Evolutionary conservation across 345 rosid genomes (phyloP), one percentile per base, ranked within the genome.

Genomic region (Litchi chinensis): DNA sequence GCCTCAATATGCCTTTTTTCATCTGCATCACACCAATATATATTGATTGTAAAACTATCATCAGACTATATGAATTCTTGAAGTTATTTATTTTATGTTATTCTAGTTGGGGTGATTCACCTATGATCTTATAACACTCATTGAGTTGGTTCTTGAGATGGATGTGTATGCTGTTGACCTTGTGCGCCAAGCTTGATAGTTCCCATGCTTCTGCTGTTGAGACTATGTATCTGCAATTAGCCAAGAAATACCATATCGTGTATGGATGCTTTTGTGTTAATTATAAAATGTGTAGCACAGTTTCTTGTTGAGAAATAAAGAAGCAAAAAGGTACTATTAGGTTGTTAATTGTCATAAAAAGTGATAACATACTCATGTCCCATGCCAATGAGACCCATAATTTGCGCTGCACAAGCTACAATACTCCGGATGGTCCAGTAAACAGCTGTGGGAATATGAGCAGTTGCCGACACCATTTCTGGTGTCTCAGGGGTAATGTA

Each of bases 161-260:
- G 48, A 40, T 50, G 70, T 79, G 77, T 28, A 90, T 89, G 88
- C 85, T 84, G 81, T 32, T 79, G 67, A 93, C 75, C 50, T 89
- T 93, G 82, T 90, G 91, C 0, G 87, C 89, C 82, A 93, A 87
- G 80, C 91, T 86, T 65, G 90, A 91, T 13, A 91, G 79, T 80
- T 91, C 97, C 93, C 97, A 93, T 12, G 89, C 82, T 75, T 90
- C 93, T 52, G 85, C 80, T 57, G 93, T 83, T 39, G 89, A 85
- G 54, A 79, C 77, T 12, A 79, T 37, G 72, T 71, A 76, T 79
- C 91, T 90, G 82, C 26, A 52, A 43, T 15, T n/a, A 77, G 19
- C 56, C 37, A 18, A 63, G 21, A 50, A 52, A 71, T 60, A 60
- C 5, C 4, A 60, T 19, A 21, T 60, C 16, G 21, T 60, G n/a